Percentiles rank a stretch among this genome's conserved stretches.
Evolutionary conservation across 148 eudicot species (phyloP).

Genomic region (Talinum fruticosum): DNA sequence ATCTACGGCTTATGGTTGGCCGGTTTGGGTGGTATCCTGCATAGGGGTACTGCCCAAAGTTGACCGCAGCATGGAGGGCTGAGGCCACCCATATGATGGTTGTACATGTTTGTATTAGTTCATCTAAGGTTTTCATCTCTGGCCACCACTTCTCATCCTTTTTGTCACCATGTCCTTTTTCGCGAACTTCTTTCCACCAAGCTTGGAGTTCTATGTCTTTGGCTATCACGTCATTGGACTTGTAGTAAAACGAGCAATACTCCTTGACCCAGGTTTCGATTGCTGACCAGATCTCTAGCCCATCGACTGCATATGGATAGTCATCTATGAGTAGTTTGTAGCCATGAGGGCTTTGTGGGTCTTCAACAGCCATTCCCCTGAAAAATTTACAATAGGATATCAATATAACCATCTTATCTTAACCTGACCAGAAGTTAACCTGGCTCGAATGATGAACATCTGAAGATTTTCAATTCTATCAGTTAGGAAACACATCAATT

Average conservation of each 20-base stretch:
- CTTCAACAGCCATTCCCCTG: constrained; percentile 89
- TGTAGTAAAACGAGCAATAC: constrained; percentile 63
- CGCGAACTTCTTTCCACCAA: constrained; percentile 77
- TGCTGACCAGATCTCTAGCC: constrained; percentile 77
- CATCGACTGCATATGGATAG: constrained; percentile 90
- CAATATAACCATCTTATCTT: neutral
- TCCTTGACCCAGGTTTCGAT: constrained; percentile 74
- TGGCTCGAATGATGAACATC: too few relatives aligned
- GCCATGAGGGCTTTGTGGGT: constrained; percentile 50
- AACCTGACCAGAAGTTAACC: too few relatives aligned
- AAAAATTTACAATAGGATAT: neutral
- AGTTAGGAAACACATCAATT: too few relatives aligned
- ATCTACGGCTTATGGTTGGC: constrained; percentile 66
- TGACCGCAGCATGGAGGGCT: constrained; percentile 83
- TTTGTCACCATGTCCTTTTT: constrained; percentile 74
- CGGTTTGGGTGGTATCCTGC: constrained; percentile 77
- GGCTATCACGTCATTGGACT: constrained; percentile 36
- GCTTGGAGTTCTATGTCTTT: constrained; percentile 62
- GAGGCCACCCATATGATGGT: constrained; percentile 85
- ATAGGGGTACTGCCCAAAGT: constrained; percentile 82
- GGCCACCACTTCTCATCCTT: constrained; percentile 87
- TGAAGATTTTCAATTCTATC: neutral
- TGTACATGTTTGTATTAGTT: constrained; percentile 49
- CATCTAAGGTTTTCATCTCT: constrained; percentile 48
- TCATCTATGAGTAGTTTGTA: constrained; percentile 67